Evolutionary conservation across 2,329 filamentous ascomycete genomes (phyloP), one percentile per base, ranked within the genome.

Genomic region (Colletotrichum liriopes): DNA sequence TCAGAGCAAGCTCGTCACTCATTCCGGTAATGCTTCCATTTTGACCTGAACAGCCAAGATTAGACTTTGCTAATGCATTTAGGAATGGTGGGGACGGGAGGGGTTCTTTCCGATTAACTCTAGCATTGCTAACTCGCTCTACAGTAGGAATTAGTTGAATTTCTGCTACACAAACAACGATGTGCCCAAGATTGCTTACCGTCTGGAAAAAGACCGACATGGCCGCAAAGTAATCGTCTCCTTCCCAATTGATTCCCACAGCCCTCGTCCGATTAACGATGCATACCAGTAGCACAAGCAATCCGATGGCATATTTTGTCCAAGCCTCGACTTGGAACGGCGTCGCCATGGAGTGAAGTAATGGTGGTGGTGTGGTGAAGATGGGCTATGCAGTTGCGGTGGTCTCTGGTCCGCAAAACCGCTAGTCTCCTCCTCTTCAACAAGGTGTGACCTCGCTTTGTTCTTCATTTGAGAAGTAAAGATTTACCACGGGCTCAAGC

Each of bases 281-380:
- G 16, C 84, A 81, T 1, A 82, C 64, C 7, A 84, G 72, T 3
- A 86, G 73, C 6, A 86, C 75, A 14, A 80, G 2, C 4, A 80
- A 69, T 1, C 84, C 84, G 39, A 86, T 76, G 2, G 77, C 81
- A 58, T 84, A 85, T 68, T 86, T 84, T 23, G 77, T 77, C 84
- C 84, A 86, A n/a, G 83, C 82, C 74, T 86, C 84, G 6, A 76
- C 77, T 72, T 84, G 81, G 67, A 85, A 85, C 3, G 84, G 83
- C 8, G 82, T 83, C 29, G 78, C 77, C 79, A 80, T 81, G 62
- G 20, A 65, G 35, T 60, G 39, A 23, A 16, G 5, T 11, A 18
- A 18, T 7, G 61, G 20, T 60, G 45, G 67, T 51, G 66, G 66
- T 58, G 66, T 52, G 60, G 60, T 56, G 60, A 58, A 20, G 59